Evolutionary conservation across 768 basidiomycete genomes (phyloP), one percentile per base, ranked within the genome.

Genomic region (Boletus barrowsii): DNA sequence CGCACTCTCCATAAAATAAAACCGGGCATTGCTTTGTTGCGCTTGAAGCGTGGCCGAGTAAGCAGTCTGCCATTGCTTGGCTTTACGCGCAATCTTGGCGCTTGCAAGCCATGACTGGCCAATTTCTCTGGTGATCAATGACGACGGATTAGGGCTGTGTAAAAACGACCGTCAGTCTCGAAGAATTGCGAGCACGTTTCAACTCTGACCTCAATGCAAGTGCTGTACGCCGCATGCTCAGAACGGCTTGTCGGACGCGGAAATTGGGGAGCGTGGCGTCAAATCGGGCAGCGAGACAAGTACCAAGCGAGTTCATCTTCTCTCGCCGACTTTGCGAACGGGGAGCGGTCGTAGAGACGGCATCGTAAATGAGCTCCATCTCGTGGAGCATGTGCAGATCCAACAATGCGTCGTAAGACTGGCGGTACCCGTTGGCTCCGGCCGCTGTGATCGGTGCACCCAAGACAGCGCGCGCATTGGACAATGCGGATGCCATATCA

Each of bases 11-110:
- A 98, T 78, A 72, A 95, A 97, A 17, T 87, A 82, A 65, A 87
- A 93, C 0, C 80, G 79, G 1, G 84, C 80, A 20, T 83, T 78
- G 58, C 76, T 78, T 63, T 91, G 86, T 52, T 86, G 82, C 0
- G 94, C 93, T 71, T 99, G 97, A 0, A 99, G 79, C 58, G 90
- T 83, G 7, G 97, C 94, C 64, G 91, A 97, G 68, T 98, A 99
- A 3, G 97, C 93, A 0, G 96, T 98, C 73, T 98, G 96, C 78
- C 84, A 87, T 67, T 98, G 94, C 0, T 92, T 89, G 4, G 94
- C 90, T 67, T 98, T 99, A 33, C 97, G 78, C 33, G 97, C 97
- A 52, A 94, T 93, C 68, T 95, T 98, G n/a, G 95, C 88, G 55
- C 88, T 98, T 26, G 83, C 77, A 13, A 98, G 79, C 97, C 97